phyloP scores from a whole-genome alignment of 2,329 filamentous ascomycete genomes.

The Arthrinium phaeospermum region DNA sequence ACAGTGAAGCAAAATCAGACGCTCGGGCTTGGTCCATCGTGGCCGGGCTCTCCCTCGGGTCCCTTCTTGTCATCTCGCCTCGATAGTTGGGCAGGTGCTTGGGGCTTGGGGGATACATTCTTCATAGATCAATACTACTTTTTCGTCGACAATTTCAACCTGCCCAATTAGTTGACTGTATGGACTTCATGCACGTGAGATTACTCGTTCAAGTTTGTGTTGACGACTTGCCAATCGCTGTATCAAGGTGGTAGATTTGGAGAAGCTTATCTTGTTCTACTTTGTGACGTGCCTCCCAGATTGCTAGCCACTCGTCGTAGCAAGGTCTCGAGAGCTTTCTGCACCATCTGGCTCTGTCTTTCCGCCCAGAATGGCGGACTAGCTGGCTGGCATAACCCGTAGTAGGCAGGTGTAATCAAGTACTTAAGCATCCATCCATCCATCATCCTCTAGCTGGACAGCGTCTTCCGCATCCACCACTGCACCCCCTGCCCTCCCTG shows the following conservation, averaged over 20 bases:
- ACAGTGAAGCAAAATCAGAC: constrained; percentile 71
- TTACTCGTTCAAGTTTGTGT: not conserved
- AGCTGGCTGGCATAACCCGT: not conserved
- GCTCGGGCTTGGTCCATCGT: constrained; percentile 30
- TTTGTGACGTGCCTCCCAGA: not conserved
- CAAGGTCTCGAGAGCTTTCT: not conserved
- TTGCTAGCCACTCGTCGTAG: not conserved
- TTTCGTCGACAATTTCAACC: not conserved
- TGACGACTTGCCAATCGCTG: not conserved
- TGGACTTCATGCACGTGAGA: too few species aligned
- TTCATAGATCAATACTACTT: not conserved
- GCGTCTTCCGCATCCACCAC: not conserved
- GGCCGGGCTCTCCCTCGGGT: constrained; percentile 18
- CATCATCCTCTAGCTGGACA: too few species aligned
- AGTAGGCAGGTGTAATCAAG: not conserved
- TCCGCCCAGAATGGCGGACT: not conserved
- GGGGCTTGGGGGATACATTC: constrained; percentile 32
- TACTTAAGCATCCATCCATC: not conserved
- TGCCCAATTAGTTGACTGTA: not conserved
- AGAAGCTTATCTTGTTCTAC: not conserved
- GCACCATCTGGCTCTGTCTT: not conserved
- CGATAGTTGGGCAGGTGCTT: constrained; percentile 34
- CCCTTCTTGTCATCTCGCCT: constrained; percentile 25
- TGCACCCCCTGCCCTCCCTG: not conserved
- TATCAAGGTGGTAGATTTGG: not conserved